Base-by-base conservation (phyloP, 2,329 filamentous ascomycete species). In the Aspergillus amoenus region DNA sequence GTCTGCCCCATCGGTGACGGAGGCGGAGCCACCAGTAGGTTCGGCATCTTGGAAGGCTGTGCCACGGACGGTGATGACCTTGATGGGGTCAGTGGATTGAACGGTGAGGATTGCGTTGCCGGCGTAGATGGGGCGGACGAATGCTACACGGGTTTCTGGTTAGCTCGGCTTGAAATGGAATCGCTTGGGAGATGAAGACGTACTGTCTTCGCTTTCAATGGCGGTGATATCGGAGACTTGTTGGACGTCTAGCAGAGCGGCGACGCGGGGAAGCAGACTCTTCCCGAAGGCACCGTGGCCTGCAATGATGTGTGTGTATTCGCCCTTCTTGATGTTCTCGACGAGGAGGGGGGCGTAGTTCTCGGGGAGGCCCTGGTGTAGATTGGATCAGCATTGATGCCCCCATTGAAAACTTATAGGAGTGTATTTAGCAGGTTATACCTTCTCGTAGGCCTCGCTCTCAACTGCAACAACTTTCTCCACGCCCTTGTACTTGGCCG, bases 41-140 rank as follows among this genome's bases (percentile, higher is more conserved):
- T 87, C 84, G 13, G 89, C 87, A 41, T 89, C 83, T 30, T 91
- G 83, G 79, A 99, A 99, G 0, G 94, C 90, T 3, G 94, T 97
- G 63, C 92, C 93, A 70, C 94, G 89, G 62, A 97, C 89, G 37
- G 94, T 99, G 68, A 99, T 84, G 53, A 97, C 73, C 79, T 97
- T 99, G 74, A 91, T 85, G 15, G 82, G 73, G 70, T 99, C 94
- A 61, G 84, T 85, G 3, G 92, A 96, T 76, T 97, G 90, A 58
- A 99, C 93, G 9, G 94, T 99, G 37, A 95, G 86, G 70, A 99
- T 96, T 47, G 93, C 94, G 72, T 99, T 99, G 55, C 94, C 94
- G 57, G 94, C 94, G 75, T 99, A 99, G 70, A 99, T 97, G 27
- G 94, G 93, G 56, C 94, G 89, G 55, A 97, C 89, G 70, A 99